Conservation (phyloP, 1,284 basidiomycete species). For the Trametes sp. region DNA sequence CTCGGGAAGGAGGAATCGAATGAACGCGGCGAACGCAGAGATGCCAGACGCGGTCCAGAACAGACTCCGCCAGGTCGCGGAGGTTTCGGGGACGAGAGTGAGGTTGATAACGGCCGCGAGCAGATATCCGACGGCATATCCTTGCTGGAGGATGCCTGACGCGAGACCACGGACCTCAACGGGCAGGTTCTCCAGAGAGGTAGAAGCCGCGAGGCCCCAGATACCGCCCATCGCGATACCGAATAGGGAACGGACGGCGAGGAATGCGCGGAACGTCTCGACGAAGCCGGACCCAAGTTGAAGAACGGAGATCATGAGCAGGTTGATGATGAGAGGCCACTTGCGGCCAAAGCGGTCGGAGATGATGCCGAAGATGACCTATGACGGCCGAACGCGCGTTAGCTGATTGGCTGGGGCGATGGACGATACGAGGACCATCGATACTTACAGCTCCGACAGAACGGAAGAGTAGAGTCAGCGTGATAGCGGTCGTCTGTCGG, state of each 20-base stretch:
- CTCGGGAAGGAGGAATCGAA: slow-evolving; percentile 84
- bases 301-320: slow-evolving; percentile 75
- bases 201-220: slow-evolving; percentile 80
- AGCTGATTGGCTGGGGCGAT: slow-evolving; percentile 1
- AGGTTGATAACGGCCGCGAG: slow-evolving; percentile 78
- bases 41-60: slow-evolving; percentile 80
- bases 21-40: slow-evolving; percentile 74
- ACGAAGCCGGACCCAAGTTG: slow-evolving; percentile 83
- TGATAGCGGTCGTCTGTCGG: slow-evolving; percentile 82
- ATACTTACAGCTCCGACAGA: slow-evolving; percentile 78
- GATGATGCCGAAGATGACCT: slow-evolving; percentile 80
- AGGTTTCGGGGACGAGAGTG: slow-evolving; percentile 64
- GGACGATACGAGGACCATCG: background rate
- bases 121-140: slow-evolving; percentile 62
- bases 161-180: slow-evolving; percentile 87
- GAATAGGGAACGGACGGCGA: slow-evolving; percentile 79
- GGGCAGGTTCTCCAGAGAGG: slow-evolving; percentile 90
- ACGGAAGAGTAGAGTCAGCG: slow-evolving; percentile 91
- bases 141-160: slow-evolving; percentile 82
- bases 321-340: slow-evolving; percentile 88
- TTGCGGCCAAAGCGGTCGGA: slow-evolving; percentile 92
- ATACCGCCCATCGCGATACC: slow-evolving; percentile 90
- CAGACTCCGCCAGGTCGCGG: slow-evolving; percentile 63
- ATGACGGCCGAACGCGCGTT: slow-evolving; percentile 5
- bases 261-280: slow-evolving; percentile 72